Percentiles rank a stretch among this genome's conserved stretches.
phyloP scores from a whole-genome alignment of 2,329 filamentous ascomycete species.

The Neophaeococcomyces aloes region DNA sequence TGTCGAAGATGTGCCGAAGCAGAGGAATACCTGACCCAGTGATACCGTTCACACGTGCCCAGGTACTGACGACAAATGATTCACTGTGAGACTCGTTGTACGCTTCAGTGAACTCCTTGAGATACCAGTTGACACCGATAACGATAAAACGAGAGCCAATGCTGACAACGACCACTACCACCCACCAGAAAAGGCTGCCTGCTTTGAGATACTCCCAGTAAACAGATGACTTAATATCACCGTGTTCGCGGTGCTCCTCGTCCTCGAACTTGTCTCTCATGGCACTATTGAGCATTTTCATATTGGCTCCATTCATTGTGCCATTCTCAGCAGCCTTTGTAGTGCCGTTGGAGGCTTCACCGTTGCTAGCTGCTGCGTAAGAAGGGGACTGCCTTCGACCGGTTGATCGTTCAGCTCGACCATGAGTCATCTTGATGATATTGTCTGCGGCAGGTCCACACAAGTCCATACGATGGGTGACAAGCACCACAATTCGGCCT shows the following conservation, averaged over 20 bases:
- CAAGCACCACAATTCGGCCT: constrained; percentile 46
- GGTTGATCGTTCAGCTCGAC: constrained; percentile 40
- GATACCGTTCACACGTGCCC: constrained; percentile 18
- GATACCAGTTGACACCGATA: constrained; percentile 63
- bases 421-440: constrained; percentile 58
- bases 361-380: background rate
- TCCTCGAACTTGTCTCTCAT: constrained; percentile 67
- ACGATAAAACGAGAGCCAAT: constrained; percentile 49
- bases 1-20: constrained; percentile 31
- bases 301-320: constrained; percentile 19
- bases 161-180: constrained; percentile 48
- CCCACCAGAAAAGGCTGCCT: constrained; percentile 66
- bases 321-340: constrained; percentile 10
- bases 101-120: constrained; percentile 78
- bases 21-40: constrained; percentile 21
- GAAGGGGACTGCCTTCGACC: constrained; percentile 12
- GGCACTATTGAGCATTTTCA: constrained; percentile 40
- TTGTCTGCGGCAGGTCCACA: constrained; percentile 64
- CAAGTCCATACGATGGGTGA: constrained; percentile 59
- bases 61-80: constrained; percentile 15
- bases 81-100: constrained; percentile 38
- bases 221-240: constrained; percentile 62
- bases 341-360: constrained; percentile 22
- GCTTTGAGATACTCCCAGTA: constrained; percentile 82
- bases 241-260: constrained; percentile 63